phyloP scores from a whole-genome alignment of 2,329 filamentous ascomycete species.

The Colletotrichum abscissum region DNA sequence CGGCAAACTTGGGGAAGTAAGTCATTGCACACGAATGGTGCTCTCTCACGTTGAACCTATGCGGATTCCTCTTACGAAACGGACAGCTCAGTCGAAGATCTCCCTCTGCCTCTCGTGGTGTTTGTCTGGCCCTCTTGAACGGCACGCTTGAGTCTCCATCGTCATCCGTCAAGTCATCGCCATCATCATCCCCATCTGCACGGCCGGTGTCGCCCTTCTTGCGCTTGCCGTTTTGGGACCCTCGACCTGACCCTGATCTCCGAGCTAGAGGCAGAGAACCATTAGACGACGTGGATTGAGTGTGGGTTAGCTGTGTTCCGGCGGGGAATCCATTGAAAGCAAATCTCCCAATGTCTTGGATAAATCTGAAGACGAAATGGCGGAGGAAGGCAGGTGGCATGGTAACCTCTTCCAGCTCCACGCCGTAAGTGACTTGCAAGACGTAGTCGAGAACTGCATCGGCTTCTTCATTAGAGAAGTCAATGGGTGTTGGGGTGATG shows the following conservation, averaged over 20 bases:
- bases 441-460: slow-evolving; percentile 49
- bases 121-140: slow-evolving; percentile 45
- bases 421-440: slow-evolving; percentile 50
- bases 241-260: slow-evolving; percentile 17
- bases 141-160: slow-evolving; percentile 43
- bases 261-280: slow-evolving; percentile 10
- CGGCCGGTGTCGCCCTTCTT: slow-evolving; percentile 44
- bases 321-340: slow-evolving; percentile 39
- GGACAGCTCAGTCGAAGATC: slow-evolving; percentile 55
- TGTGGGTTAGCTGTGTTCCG: slow-evolving; percentile 43
- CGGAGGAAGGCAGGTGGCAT: slow-evolving; percentile 43
- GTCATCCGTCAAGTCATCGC: slow-evolving; percentile 49
- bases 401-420: slow-evolving; percentile 48
- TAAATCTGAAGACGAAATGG: slow-evolving; percentile 45
- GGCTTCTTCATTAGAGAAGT: slow-evolving; percentile 47
- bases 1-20: slow-evolving; percentile 54
- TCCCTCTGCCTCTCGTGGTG: slow-evolving; percentile 47
- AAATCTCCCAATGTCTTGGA: slow-evolving; percentile 46
- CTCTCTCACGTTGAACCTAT: slow-evolving; percentile 58
- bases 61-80: slow-evolving; percentile 56
- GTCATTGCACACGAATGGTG: slow-evolving; percentile 57
- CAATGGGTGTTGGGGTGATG: slow-evolving; percentile 40
- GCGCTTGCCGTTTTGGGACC: slow-evolving; percentile 43
- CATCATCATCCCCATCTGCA: slow-evolving; percentile 43
- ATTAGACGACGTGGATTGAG: slow-evolving; percentile 45